Evolutionary conservation across 495 filamentous ascomycete species (phyloP).

Genomic region (Penicillium dipodomyicola): DNA sequence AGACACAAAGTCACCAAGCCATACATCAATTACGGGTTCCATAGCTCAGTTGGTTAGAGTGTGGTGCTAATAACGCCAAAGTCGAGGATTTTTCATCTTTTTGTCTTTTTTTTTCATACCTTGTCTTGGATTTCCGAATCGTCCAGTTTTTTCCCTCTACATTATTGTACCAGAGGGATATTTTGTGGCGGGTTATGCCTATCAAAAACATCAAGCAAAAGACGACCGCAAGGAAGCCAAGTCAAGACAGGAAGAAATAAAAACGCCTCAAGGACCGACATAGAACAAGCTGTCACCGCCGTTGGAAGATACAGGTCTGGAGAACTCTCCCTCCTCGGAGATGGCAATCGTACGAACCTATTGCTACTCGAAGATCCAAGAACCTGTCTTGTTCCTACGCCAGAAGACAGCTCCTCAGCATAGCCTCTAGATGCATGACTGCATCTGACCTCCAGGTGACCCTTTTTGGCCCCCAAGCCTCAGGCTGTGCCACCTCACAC

Average conservation of each 20-base stretch:
- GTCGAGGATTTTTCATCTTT: constrained; percentile 31
- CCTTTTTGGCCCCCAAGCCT: constrained; percentile 53
- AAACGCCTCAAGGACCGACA: background rate
- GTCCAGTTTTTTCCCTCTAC: background rate
- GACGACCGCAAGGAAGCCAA: background rate
- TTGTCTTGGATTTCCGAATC: background rate
- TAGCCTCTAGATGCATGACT: constrained; percentile 5
- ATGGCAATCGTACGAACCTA: background rate
- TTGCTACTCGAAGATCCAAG: background rate
- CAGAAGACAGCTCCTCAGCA: constrained; percentile 2
- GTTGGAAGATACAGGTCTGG: background rate
- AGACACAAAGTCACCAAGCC: background rate
- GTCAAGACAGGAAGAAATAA: background rate
- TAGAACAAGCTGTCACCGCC: background rate
- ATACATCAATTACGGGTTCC: constrained; percentile 16
- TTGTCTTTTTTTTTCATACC: background rate
- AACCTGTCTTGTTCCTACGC: background rate
- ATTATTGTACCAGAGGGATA: background rate
- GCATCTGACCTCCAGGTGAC: constrained; percentile 47
- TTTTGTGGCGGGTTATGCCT: background rate
- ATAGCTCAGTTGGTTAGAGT: constrained; percentile 38
- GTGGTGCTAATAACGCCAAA: constrained; percentile 41
- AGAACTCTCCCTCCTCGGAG: background rate
- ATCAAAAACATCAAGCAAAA: background rate
- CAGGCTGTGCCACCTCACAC: constrained; percentile 47